These are phyloP conservation scores for Dimargaris cristalligena DNA, from an alignment of 192 early-diverging fungal genomes.

Conservation along the genomic window DNA sequence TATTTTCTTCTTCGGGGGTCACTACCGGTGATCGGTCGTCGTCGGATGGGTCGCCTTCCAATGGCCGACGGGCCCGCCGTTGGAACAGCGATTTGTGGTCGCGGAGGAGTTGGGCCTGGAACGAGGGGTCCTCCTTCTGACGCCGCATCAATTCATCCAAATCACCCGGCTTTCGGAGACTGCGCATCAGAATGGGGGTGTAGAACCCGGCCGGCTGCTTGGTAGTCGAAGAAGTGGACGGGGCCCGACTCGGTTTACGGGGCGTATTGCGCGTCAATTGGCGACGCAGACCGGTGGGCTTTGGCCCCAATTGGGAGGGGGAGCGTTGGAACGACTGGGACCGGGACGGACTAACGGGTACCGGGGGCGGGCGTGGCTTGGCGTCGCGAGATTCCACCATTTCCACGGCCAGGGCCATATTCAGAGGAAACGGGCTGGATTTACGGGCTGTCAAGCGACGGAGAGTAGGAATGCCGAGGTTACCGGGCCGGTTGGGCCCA, in stretches of 20 bases:
- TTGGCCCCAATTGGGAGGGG: no score
- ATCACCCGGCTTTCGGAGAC: conserved; percentile 4
- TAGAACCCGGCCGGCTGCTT: conserved; percentile 3
- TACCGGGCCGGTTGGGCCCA: no score
- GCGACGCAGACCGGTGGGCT: not conserved
- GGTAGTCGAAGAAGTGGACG: not conserved
- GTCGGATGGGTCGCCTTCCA: conserved; percentile 7
- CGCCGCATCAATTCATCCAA: conserved; percentile 2
- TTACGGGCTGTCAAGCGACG: not conserved
- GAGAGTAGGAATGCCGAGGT: not conserved
- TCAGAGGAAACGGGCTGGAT: not conserved
- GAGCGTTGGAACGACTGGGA: no score
- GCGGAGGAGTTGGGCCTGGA: conserved; percentile 1
- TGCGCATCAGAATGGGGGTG: conserved; percentile 8
- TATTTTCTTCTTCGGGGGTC: not conserved
- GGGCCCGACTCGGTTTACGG: not conserved
- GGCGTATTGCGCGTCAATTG: not conserved
- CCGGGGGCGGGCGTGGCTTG: no score
- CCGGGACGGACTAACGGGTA: no score
- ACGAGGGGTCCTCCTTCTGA: conserved; percentile 7
- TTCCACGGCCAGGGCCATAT: no score
- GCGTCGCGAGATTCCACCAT: no score
- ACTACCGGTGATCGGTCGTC: not conserved
- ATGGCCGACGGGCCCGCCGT: not conserved
- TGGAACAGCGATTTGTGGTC: conserved; percentile 3